Evolutionary conservation across 148 eudicot genomes (phyloP).

Genomic region (Camellia granthamiana): DNA sequence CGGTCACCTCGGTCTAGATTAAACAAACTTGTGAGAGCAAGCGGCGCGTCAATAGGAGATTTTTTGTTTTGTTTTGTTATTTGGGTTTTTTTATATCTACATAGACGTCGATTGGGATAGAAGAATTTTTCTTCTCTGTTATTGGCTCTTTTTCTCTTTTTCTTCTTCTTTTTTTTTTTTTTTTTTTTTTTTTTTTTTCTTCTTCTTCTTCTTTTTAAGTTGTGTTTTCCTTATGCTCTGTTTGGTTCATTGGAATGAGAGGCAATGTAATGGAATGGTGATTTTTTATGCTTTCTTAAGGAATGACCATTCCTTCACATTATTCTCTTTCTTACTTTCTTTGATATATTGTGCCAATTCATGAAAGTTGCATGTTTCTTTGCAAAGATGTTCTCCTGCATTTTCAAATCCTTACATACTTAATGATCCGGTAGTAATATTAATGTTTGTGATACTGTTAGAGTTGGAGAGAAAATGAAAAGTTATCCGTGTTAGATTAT

Average conservation of each 20-base stretch:
- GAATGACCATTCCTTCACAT: neutral
- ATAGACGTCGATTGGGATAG: too few species aligned
- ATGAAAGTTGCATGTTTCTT: neutral
- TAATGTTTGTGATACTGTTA: neutral
- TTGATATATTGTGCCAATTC: neutral
- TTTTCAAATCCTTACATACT: neutral
- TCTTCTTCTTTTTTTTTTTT: too few species aligned
- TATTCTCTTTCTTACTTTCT: neutral
- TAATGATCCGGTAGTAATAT: neutral
- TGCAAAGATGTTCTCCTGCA: neutral
- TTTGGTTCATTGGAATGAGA: too few species aligned
- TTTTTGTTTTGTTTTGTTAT: neutral
- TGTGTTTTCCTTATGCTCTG: too few species aligned
- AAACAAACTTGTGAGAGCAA: neutral
- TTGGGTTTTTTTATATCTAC: too few species aligned
- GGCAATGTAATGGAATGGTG: too few species aligned
- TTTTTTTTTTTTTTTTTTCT: too few species aligned
- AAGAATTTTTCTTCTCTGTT: too few species aligned
- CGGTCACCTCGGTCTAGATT: too few species aligned
- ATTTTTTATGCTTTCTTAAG: too few species aligned
- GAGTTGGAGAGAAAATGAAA: neutral
- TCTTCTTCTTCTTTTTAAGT: too few species aligned
- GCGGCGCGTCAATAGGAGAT: neutral
- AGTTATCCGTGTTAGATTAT: neutral
- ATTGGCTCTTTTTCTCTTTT: too few species aligned